phyloP scores from a whole-genome alignment of 1,284 basidiomycete species.

The Ustilago curta region DNA sequence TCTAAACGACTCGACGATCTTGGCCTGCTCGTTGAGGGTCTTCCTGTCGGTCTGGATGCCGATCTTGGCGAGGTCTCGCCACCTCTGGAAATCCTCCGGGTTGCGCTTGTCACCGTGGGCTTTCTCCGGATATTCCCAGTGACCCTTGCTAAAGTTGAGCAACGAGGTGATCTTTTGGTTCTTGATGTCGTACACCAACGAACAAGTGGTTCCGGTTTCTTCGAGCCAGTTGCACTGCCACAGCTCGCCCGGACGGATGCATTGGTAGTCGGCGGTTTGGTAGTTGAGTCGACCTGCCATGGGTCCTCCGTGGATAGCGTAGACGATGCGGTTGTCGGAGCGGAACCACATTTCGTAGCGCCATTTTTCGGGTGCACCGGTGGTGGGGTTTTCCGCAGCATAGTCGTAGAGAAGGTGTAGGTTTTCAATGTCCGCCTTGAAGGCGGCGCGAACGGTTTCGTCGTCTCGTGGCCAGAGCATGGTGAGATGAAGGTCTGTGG shows the following conservation, averaged over 20 bases:
- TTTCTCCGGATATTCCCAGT: conserved; percentile 64
- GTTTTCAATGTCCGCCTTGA: conserved; percentile 46
- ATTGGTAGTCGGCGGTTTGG: conserved; percentile 66
- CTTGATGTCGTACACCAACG: conserved; percentile 64
- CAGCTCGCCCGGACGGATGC: conserved; percentile 58
- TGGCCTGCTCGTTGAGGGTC: conserved; percentile 67
- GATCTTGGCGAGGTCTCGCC: conserved; percentile 64
- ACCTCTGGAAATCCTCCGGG: conserved; percentile 63
- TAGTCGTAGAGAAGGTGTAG: conserved; percentile 52
- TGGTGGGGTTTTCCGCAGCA: conserved; percentile 51
- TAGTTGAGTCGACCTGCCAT: conserved; percentile 67
- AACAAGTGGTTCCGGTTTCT: conserved; percentile 68
- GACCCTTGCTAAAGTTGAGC: conserved; percentile 66
- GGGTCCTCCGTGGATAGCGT: conserved; percentile 65
- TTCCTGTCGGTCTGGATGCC: conserved; percentile 62
- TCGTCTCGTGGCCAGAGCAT: conserved; percentile 52
- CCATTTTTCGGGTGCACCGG: conserved; percentile 55
- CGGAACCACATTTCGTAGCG: conserved; percentile 68
- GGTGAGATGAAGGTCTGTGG: neutral
- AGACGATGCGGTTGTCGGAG: conserved; percentile 65
- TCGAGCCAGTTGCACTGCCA: conserved; percentile 68
- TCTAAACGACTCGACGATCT: conserved; percentile 57
- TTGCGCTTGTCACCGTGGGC: conserved; percentile 69
- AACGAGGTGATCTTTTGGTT: conserved; percentile 64
- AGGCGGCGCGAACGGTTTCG: conserved; percentile 23